Percentiles rank a stretch among this genome's conserved stretches.
phyloP scores from a whole-genome alignment of 495 filamentous ascomycete species.

The Entonaema liquescens region DNA sequence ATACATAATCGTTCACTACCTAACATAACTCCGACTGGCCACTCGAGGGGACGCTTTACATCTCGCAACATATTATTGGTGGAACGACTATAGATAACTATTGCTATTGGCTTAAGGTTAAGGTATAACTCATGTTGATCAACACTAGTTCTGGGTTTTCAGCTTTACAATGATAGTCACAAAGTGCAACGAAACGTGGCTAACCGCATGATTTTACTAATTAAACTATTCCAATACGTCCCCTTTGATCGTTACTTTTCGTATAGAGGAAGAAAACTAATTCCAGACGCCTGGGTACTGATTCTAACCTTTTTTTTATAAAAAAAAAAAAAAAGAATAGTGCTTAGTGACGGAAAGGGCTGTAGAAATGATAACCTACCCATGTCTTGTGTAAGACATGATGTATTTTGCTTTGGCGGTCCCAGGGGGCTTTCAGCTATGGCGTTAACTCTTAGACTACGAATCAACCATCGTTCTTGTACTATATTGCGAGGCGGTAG shows the following conservation, averaged over 20 bases:
- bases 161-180: constrained; percentile 11
- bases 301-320: too few species aligned
- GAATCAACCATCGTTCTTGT: neutral
- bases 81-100: neutral
- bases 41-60: neutral
- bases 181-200: neutral
- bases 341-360: neutral
- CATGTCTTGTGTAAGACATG: neutral
- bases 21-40: too few species aligned
- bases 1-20: too few species aligned
- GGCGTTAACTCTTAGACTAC: neutral
- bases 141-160: constrained; percentile 16
- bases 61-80: neutral
- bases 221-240: neutral
- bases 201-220: neutral
- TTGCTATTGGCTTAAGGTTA: neutral
- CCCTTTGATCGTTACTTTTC: neutral
- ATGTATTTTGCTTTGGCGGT: neutral
- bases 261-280: neutral
- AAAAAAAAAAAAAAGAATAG: too few species aligned
- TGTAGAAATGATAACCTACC: neutral
- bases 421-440: neutral
- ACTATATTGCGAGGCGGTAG: constrained; percentile 6
- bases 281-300: neutral
- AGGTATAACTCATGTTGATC: constrained; percentile 7